A percentile compares a stretch with the other conserved stretches of the same genome.
Evolutionary conservation across 148 eudicot genomes (phyloP).

Genomic region (Camellia lanceoleosa): DNA sequence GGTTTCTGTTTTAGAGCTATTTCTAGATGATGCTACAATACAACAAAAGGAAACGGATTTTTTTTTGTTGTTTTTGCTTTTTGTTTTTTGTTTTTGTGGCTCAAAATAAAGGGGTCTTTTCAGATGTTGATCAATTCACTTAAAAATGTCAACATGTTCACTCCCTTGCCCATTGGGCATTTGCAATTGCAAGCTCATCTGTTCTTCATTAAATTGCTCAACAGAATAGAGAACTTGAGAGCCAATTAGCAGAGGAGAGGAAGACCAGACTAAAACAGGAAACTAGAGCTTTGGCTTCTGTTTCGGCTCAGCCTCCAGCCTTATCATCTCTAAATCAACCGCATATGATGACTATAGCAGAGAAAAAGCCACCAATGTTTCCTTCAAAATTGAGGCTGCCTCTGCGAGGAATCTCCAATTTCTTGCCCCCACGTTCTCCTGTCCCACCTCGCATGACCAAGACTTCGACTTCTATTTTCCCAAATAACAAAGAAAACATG

Average conservation of each 20-base stretch:
- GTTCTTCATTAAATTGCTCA: conserved; percentile 3
- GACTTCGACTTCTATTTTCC: conserved; percentile 28
- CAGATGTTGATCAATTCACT: too few relatives aligned
- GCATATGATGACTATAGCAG: conserved; percentile 34
- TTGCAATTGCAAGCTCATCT: not conserved
- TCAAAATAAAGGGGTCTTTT: not conserved
- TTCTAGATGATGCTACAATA: not conserved
- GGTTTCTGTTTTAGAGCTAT: conserved; percentile 21
- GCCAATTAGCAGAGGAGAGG: conserved; percentile 73
- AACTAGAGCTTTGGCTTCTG: conserved; percentile 52
- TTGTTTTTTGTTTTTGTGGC: not conserved
- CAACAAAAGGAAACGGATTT: not conserved
- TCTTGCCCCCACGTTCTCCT: conserved; percentile 53
- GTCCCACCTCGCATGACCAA: conserved; percentile 29
- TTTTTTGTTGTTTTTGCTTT: not conserved
- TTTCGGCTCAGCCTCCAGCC: conserved; percentile 46
- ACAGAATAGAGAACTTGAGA: conserved; percentile 84
- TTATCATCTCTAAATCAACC: conserved; percentile 35
- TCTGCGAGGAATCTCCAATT: conserved; percentile 58
- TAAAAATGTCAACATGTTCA: too few relatives aligned
- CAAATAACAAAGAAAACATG: conserved; percentile 57
- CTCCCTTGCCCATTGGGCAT: too few relatives aligned
- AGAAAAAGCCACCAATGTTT: conserved; percentile 65
- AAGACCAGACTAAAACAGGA: conserved; percentile 73
- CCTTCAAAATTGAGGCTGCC: conserved; percentile 70